Evolutionary conservation across 768 basidiomycete species (phyloP).

Genomic region (Astraeus odoratus): DNA sequence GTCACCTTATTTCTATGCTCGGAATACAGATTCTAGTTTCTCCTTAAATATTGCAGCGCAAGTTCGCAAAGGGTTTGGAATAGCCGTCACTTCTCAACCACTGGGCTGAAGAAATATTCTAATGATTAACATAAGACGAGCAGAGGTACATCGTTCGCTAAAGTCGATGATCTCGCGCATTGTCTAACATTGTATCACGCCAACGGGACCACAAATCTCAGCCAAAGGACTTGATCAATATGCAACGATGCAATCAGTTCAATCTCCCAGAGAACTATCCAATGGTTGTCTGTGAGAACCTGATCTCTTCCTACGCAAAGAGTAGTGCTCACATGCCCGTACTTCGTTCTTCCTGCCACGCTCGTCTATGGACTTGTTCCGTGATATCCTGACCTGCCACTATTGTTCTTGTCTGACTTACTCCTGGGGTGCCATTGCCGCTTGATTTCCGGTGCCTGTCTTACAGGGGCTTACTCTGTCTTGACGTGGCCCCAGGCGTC

Average conservation of each 20-base stretch:
- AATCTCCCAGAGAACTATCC: constrained; percentile 49
- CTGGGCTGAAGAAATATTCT: too few relatives aligned
- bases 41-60: too few relatives aligned
- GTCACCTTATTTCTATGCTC: too few relatives aligned
- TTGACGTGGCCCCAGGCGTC: constrained; percentile 48
- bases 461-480: constrained; percentile 15
- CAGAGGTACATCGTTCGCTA: constrained; percentile 17
- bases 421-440: background rate
- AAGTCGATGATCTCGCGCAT: background rate
- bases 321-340: too few relatives aligned
- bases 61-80: too few relatives aligned
- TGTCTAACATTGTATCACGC: background rate
- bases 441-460: too few relatives aligned
- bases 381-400: too few relatives aligned
- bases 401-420: background rate
- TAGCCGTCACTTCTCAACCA: too few relatives aligned
- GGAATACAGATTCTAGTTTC: too few relatives aligned
- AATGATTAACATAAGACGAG: constrained; percentile 19
- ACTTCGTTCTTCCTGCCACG: too few relatives aligned
- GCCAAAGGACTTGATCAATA: constrained; percentile 41
- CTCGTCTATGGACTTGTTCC: too few relatives aligned
- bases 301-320: too few relatives aligned
- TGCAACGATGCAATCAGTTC: constrained; percentile 45
- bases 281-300: constrained; percentile 27
- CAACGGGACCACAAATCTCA: constrained; percentile 11